Evolutionary conservation across 345 rosid species (phyloP), one percentile per base, ranked within the genome.

Genomic region (Streptanthus diversifolius): DNA sequence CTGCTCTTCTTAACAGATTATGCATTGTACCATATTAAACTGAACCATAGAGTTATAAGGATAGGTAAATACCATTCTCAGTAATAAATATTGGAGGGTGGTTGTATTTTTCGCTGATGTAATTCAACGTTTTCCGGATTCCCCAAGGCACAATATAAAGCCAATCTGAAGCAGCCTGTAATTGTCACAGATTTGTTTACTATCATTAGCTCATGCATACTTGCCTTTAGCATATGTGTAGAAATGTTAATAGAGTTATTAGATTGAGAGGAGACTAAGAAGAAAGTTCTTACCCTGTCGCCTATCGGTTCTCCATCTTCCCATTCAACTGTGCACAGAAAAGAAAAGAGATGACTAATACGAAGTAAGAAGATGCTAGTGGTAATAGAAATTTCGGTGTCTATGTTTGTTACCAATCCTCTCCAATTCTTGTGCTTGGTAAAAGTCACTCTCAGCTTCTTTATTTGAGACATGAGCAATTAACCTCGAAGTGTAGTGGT

Each of bases 111-210:
- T 77, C 15, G 0, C 83, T 81, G 51, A 93, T 63, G 82, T 89
- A 84, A 77, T 83, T 90, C 43, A 93, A 84, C 65, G 80, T 83
- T 84, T 76, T 90, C 51, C 87, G 82, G 58, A 93, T 80, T 76
- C 97, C 98, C 96, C 96, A 93, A 47, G 97, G 98, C 81, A 89
- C 96, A 76, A 84, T 68, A 44, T 81, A 90, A 47, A 90, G 96
- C 97, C 97, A 93, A 49, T 85, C 91, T 3, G 97, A 93, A 61
- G 98, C 98, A 63, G 92, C 96, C 97, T 93, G 89, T 66, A 63
- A 80, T 41, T 32, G 29, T 59, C 43, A 72, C 9, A 71, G 24
- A 66, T 17, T 61, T 63, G 52, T 70, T 79, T 11, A 74, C 57
- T 57, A 36, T 35, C 14, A 52, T 21, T 68, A 24, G 45, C 21